These are phyloP conservation scores for Sisymbrium altissimum DNA, from an alignment of 345 rosid species.

Conservation along the genomic window DNA sequence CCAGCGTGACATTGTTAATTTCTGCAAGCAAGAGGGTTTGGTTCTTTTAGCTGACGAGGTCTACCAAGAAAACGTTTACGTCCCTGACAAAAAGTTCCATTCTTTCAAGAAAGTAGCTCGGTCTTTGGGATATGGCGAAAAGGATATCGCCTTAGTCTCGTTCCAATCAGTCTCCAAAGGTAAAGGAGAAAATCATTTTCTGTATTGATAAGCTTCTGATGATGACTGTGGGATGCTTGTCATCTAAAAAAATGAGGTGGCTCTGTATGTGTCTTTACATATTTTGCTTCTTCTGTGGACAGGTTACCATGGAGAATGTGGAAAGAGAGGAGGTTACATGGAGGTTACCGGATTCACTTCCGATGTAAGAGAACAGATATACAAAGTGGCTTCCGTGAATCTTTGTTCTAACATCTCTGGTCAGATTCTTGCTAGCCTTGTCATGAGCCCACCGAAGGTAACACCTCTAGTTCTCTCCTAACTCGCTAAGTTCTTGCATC, in stretches of 20 bases:
- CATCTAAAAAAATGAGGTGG: no score
- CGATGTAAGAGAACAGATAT: slow-evolving; percentile 78
- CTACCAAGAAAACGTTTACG: slow-evolving; percentile 85
- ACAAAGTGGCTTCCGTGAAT: slow-evolving; percentile 89
- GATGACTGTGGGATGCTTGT: no score
- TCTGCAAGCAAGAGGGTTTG: slow-evolving; percentile 88
- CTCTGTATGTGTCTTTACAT: no score
- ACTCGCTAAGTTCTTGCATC: neutral
- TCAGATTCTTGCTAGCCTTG: slow-evolving; percentile 90
- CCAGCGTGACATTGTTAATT: slow-evolving; percentile 67
- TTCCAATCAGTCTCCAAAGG: slow-evolving; percentile 93
- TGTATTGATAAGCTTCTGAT: neutral
- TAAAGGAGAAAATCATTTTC: slow-evolving; percentile 7
- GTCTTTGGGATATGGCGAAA: slow-evolving; percentile 69
- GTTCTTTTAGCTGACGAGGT: slow-evolving; percentile 93
- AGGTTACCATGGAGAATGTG: slow-evolving; percentile 95
- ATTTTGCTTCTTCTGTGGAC: neutral
- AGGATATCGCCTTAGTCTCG: slow-evolving; percentile 65
- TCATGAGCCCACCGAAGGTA: slow-evolving; percentile 98
- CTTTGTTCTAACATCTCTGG: slow-evolving; percentile 90
- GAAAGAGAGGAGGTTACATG: slow-evolving; percentile 98
- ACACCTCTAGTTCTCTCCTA: neutral
- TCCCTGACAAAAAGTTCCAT: slow-evolving; percentile 73
- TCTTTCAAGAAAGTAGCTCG: slow-evolving; percentile 85
- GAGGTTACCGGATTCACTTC: slow-evolving; percentile 76